A percentile compares a stretch with the other conserved stretches of the same genome.
Evolutionary conservation across 192 early-diverging fungal genomes (phyloP).

Genomic region (Coemansia sp.): DNA sequence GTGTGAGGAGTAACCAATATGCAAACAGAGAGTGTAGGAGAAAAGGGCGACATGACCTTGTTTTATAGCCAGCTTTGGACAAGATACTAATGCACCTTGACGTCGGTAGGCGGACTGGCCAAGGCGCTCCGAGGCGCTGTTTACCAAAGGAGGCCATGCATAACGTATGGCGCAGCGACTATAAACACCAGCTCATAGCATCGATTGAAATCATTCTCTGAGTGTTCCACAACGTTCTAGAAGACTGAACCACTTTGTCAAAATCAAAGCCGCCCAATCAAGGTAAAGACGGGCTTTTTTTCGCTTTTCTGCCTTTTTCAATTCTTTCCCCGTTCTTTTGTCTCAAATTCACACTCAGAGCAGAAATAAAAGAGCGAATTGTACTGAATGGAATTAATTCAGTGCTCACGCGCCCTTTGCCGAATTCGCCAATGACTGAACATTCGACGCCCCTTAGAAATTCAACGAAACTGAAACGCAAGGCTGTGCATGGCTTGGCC

Average conservation of each 20-base stretch:
- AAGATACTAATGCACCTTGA: neutral
- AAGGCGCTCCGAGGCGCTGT: neutral
- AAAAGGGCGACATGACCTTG: neutral
- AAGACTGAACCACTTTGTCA: neutral
- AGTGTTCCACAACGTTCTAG: neutral
- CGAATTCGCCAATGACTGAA: neutral
- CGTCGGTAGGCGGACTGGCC: constrained; percentile 1
- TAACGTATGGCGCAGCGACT: neutral
- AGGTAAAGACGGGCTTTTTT: neutral
- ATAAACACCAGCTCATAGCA: neutral
- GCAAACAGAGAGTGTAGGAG: neutral
- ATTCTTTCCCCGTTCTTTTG: neutral
- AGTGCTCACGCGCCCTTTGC: neutral
- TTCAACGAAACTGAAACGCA: neutral
- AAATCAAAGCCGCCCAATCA: neutral
- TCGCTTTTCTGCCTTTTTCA: neutral
- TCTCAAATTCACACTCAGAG: neutral
- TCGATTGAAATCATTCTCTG: neutral
- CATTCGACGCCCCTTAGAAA: neutral
- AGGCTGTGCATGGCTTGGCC: neutral
- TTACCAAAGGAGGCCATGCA: neutral
- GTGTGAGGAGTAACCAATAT: neutral
- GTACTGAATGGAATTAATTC: neutral
- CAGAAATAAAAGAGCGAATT: neutral
- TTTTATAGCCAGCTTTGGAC: neutral